Evolutionary conservation across 495 filamentous ascomycete species (phyloP), one percentile per base, ranked within the genome.

Genomic region (Daldinia loculata): DNA sequence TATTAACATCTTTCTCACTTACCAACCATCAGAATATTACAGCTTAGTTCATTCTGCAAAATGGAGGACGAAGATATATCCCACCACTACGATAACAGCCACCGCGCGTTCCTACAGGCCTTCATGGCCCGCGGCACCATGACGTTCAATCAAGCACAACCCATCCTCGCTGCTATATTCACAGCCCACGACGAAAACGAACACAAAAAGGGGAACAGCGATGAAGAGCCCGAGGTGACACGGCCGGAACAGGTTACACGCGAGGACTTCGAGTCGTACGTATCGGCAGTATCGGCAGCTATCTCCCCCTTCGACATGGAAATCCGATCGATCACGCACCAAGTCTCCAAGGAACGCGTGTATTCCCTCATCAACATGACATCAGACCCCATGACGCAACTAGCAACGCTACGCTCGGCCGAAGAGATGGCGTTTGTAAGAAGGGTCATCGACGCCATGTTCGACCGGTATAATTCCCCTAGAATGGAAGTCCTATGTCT

Each of bases 381-480:
- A 24, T 92, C 89, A 66, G 95, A 98, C 78, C 81, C 89, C 0
- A 75, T 93, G 11, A 95, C 92, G 1, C 94, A 97, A 76, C 83
- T 97, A 26, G 93, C 93, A n/a, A 98, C 95, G 0, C 87, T 85
- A 0, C 89, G 90, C 76, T 83, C 88, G 0, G 80, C 92, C 19
- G 96, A 98, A 64, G 94, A 98, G 80, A 93, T 98, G 38, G 87
- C 92, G 11, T 99, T 91, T 78, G 84, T 98, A 62, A 93, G 96
- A 80, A 83, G 95, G 1, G 76, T 98, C 15, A 88, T 99, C 0
- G 95, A 98, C 78, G 89, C 86, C 68, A 97, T 99, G 89, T 98
- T 98, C 75, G 92, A 94, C 52, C 89, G 85, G 4, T 87, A 93
- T 76, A 98, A 98, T 72, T 93, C 89, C 0, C 81, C 79, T 24